Evolutionary conservation across 768 basidiomycete species (phyloP).

Genomic region (Boletus rubropictus): DNA sequence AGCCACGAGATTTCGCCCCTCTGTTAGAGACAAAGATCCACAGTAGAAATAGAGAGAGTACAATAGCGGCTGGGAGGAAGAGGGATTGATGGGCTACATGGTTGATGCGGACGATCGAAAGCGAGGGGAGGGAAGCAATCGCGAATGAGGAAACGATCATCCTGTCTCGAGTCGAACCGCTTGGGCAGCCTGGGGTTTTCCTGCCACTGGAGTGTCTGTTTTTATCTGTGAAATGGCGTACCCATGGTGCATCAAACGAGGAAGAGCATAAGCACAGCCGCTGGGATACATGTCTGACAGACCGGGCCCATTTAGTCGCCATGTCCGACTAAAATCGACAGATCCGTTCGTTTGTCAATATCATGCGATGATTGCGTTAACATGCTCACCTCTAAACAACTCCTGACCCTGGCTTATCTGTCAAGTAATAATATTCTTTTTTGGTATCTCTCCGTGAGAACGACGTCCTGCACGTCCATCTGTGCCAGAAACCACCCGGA

Average conservation of each 20-base stretch:
- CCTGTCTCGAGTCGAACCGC: neutral
- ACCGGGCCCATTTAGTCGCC: too few relatives aligned
- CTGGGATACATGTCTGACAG: neutral
- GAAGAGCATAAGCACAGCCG: neutral
- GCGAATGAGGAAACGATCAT: neutral
- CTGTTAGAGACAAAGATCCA: constrained; percentile 3
- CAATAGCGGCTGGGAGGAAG: neutral
- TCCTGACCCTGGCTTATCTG: too few relatives aligned
- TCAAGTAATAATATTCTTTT: too few relatives aligned
- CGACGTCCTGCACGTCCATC: too few relatives aligned
- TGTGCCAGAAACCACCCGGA: too few relatives aligned
- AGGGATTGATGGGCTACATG: neutral
- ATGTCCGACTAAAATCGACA: too few relatives aligned
- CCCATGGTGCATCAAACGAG: neutral
- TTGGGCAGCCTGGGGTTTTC: neutral
- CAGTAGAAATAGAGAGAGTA: neutral
- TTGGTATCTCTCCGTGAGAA: too few relatives aligned
- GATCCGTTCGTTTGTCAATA: too few relatives aligned
- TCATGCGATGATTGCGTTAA: too few relatives aligned
- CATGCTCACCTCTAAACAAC: too few relatives aligned
- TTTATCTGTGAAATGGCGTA: constrained; percentile 3
- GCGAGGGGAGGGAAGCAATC: constrained; percentile 1
- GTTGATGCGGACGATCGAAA: neutral
- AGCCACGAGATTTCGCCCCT: constrained; percentile 1
- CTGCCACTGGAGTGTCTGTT: neutral